phyloP scores from a whole-genome alignment of 169 alveolate species.

The Haemoproteus tartakovskyi region DNA sequence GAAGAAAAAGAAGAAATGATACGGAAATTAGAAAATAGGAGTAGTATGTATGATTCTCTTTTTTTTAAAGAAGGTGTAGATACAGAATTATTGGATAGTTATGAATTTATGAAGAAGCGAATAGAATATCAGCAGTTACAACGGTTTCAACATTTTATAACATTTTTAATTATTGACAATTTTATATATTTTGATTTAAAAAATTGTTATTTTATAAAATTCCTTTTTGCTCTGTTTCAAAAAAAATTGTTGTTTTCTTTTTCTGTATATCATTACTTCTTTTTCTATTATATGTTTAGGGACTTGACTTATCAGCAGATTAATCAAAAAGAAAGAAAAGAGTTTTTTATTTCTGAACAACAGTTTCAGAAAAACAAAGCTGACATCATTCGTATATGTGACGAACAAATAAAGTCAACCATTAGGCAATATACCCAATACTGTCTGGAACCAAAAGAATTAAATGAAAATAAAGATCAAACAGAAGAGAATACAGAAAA shows the following conservation, averaged over 20 bases:
- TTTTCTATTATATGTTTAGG: slow-evolving; percentile 9
- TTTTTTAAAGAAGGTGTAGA: no score
- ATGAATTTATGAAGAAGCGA: slow-evolving; percentile 1
- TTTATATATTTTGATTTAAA: slow-evolving; percentile 31
- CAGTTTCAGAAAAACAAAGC: slow-evolving; percentile 17
- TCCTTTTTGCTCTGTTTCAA: slow-evolving; percentile 16
- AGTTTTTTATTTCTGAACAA: slow-evolving; percentile 21
- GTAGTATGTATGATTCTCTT: no score
- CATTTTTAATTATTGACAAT: slow-evolving; percentile 24
- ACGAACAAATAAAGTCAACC: not conserved
- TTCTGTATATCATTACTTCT: slow-evolving; percentile 33
- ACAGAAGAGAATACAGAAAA: not conserved
- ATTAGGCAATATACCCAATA: not conserved
- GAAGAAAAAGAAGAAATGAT: no score
- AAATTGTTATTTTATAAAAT: slow-evolving; percentile 22
- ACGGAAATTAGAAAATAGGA: no score
- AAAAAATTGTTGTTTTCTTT: slow-evolving; percentile 6
- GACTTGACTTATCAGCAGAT: slow-evolving; percentile 15
- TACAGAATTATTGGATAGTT: not conserved
- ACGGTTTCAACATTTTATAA: slow-evolving; percentile 8
- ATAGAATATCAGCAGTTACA: slow-evolving; percentile 1
- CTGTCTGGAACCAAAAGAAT: not conserved
- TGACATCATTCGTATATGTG: slow-evolving; percentile 4
- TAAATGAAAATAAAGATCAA: not conserved
- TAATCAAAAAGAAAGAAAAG: slow-evolving; percentile 20